These are phyloP conservation scores for Obelidium mucronatum DNA, from an alignment of 192 early-diverging fungal species.

Conservation along the genomic window DNA sequence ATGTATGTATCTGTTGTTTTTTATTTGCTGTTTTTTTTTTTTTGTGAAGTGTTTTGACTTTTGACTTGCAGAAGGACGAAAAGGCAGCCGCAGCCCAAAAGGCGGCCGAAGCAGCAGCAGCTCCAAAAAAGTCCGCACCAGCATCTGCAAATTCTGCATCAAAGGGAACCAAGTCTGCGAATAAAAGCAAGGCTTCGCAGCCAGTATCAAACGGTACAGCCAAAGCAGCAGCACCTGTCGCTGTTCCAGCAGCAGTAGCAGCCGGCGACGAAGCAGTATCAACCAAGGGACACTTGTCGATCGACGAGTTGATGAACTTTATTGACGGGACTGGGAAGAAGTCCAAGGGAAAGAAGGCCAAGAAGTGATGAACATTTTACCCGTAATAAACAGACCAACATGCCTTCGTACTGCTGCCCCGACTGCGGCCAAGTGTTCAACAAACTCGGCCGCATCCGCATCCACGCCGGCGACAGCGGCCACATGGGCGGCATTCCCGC, in stretches of 20 bases:
- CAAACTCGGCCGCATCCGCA: too few relatives aligned
- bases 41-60: too few relatives aligned
- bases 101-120: not conserved
- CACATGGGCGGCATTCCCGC: too few relatives aligned
- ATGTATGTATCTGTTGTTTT: not conserved
- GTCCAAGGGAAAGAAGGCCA: constrained; percentile 22
- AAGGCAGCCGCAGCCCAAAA: not conserved
- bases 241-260: constrained; percentile 43
- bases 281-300: constrained; percentile 73
- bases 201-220: not conserved
- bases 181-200: not conserved
- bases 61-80: constrained; percentile 2
- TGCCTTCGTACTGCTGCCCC: too few relatives aligned
- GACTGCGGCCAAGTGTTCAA: too few relatives aligned
- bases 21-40: not conserved
- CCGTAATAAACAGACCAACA: too few relatives aligned
- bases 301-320: constrained; percentile 80
- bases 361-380: constrained; percentile 24
- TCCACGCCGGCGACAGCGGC: too few relatives aligned
- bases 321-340: constrained; percentile 37
- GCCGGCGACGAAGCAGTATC: constrained; percentile 25
- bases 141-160: not conserved
- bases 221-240: constrained; percentile 19
- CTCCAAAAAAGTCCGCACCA: not conserved
- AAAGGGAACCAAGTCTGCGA: not conserved